Base-by-base conservation (phyloP, 768 basidiomycete genomes). In the Suillus bovinus region DNA sequence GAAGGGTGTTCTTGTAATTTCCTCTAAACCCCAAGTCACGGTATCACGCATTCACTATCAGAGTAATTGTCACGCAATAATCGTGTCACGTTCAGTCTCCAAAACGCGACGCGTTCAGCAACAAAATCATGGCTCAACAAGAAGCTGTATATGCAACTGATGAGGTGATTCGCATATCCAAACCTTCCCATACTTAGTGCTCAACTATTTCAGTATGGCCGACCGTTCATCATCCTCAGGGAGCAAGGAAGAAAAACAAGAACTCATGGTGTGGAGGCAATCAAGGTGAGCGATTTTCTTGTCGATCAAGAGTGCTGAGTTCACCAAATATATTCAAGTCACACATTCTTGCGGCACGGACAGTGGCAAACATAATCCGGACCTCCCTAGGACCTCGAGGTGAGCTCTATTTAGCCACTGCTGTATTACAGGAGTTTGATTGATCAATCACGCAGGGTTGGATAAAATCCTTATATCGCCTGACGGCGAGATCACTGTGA, bases 401-500 rank as follows among this genome's bases (percentile, higher is more conserved):
- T 93, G 49, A 53, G 79, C 71, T 58, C 27, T 53, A 31, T 33
- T n/a, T 17, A 14, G 61, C 38, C 34, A 7, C 56, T 56, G 24
- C 56, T 56, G 24, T 10, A 27, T 24, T 10, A 56, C 55, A 56
- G 55, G 38, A 56, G 55, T 29, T 39, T 61, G n/a, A 49, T 53
- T 64, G 57, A 62, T 63, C 67, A 62, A 62, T 55, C 39, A 53
- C 68, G 14, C 64, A 96, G 94, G 96, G 49, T 85, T 98, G 55
- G 93, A 95, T 81, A 95, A 95, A 84, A 94, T 95, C 70, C 84
- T 95, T 69, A 94, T 95, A 68, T 94, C 93, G 33, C 89, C 96
- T 24, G 97, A 99, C 80, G 97, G 97, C 55, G 97, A 99, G 70
- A 99, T 99, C 71, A 99, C 96, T 36, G 96, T 99, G 41, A 99